Base-by-base conservation (phyloP, 1,139 yeast species). In the Sugiyamaella xylanicola region DNA sequence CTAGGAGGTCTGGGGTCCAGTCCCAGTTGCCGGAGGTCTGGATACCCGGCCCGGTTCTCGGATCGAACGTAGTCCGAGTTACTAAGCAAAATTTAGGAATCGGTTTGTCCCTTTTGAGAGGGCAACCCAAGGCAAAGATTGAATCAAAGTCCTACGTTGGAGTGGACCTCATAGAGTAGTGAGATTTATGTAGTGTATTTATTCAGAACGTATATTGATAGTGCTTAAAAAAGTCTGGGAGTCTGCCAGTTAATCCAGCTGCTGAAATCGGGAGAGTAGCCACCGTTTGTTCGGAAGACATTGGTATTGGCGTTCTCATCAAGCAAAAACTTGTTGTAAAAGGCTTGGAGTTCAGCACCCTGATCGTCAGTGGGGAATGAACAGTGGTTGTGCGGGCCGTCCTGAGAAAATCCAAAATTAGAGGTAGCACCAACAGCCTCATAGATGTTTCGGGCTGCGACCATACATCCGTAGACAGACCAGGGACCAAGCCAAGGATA, bases 301-400 rank as follows among this genome's bases (percentile, higher is more conserved):
- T 36, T 22, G 11, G 54, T 51, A 16, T 51, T 51, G 29, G 44
- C 44, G n/a, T 37, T 42, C 19, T 51, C 43, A 20, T 51, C 54
- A 32, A 44, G 37, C 44, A 44, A 36, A 15, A 51, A 51, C 15
- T 51, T 51, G 17, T 51, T 37, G 25, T 20, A 51, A 20, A 43
- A 51, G 17, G 54, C 54, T 36, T 32, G 42, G 9, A 51, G 22
- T 16, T 43, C 41, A 22, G n/a, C 54, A 8, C 48, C 53, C 16
- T 50, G 53, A 35, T 50, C 53, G 9, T 17, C 27, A 11, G 16
- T n/a, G 8, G 46, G 52, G 35, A 48, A 48, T 4, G 32, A 7
- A 39, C 52, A 40, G 37, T 48, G 46, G 36, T 48, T 35, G 20
- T 48, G 52, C n/a, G 53, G 53, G 9, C 53, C 53, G 27, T 50